A percentile compares a stretch with the other conserved stretches of the same genome.
These are phyloP conservation scores for Aspergillus olivimuriae DNA, from an alignment of 495 filamentous ascomycete species.

Conservation along the genomic window DNA sequence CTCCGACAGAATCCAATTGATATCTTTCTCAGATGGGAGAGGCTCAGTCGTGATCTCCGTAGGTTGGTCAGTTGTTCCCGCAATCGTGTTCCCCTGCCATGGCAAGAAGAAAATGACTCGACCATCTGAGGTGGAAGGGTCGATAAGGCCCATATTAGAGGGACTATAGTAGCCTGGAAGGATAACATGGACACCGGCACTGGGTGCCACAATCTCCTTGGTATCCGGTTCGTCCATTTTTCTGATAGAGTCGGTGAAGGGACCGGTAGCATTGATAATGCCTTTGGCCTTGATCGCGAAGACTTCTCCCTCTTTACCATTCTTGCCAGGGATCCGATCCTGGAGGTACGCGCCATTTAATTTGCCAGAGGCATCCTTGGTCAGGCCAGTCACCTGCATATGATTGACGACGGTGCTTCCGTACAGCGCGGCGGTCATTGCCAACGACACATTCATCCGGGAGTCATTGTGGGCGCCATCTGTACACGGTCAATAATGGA, in stretches of 20 bases:
- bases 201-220: conserved; percentile 87
- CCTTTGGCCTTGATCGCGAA: conserved; percentile 82
- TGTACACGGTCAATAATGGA: conserved; percentile 17
- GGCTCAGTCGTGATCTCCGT: conserved; percentile 78
- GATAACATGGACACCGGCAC: conserved; percentile 90
- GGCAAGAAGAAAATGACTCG: conserved; percentile 98
- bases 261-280: conserved; percentile 94
- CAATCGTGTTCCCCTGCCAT: conserved; percentile 99
- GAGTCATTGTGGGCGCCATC: conserved; percentile 98
- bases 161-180: conserved; percentile 95
- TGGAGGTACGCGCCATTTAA: conserved; percentile 74
- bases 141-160: conserved; percentile 92
- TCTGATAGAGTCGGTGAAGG: conserved; percentile 88
- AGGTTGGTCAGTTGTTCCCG: conserved; percentile 89
- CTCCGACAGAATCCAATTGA: conserved; percentile 93
- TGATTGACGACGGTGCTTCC: conserved; percentile 92
- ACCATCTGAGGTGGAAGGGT: conserved; percentile 89
- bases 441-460: conserved; percentile 94
- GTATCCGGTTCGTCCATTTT: conserved; percentile 76
- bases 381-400: conserved; percentile 76
- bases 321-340: conserved; percentile 60
- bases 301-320: conserved; percentile 49
- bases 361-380: conserved; percentile 73
- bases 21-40: conserved; percentile 84
- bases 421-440: conserved; percentile 92